A percentile compares a stretch with the other conserved stretches of the same genome.
Evolutionary conservation across 148 eudicot species (phyloP).

Genomic region (Drosera capensis): DNA sequence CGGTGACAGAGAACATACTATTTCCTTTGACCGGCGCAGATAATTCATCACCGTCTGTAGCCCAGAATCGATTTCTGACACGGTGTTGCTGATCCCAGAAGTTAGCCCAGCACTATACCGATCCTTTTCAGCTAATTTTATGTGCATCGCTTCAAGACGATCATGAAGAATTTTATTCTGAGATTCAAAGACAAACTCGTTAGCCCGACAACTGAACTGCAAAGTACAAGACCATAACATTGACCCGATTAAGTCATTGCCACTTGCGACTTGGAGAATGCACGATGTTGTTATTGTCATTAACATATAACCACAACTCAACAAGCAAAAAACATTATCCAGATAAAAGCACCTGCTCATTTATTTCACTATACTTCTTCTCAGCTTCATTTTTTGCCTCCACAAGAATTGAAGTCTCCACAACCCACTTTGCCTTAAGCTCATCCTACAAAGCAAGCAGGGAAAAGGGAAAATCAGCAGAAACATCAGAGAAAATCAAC

Average conservation of each 20-base stretch:
- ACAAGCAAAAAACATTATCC: background rate
- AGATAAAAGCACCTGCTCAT: constrained; percentile 45
- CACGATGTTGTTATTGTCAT: no score
- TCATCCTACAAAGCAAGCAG: constrained; percentile 24
- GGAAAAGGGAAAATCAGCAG: background rate
- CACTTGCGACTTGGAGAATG: no score
- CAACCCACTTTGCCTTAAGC: constrained; percentile 57
- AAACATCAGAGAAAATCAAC: background rate
- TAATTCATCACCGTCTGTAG: constrained; percentile 71
- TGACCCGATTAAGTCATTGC: no score
- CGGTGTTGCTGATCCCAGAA: constrained; percentile 21
- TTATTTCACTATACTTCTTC: constrained; percentile 50
- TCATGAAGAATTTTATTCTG: constrained; percentile 68
- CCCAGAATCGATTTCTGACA: constrained; percentile 39
- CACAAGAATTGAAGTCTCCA: constrained; percentile 49
- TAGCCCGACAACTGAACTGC: no score
- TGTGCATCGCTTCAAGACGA: constrained; percentile 76
- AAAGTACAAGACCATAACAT: no score
- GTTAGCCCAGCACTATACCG: constrained; percentile 31
- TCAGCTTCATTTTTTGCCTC: constrained; percentile 47
- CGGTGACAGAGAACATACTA: constrained; percentile 22
- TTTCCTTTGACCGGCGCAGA: constrained; percentile 91
- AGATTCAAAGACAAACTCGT: no score
- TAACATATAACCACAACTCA: background rate
- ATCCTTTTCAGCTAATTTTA: constrained; percentile 60